A percentile compares a stretch with the other conserved stretches of the same genome.
These are phyloP conservation scores for Platanthera guangdongensis DNA, from an alignment of 106 monocot species.

Conservation along the genomic window DNA sequence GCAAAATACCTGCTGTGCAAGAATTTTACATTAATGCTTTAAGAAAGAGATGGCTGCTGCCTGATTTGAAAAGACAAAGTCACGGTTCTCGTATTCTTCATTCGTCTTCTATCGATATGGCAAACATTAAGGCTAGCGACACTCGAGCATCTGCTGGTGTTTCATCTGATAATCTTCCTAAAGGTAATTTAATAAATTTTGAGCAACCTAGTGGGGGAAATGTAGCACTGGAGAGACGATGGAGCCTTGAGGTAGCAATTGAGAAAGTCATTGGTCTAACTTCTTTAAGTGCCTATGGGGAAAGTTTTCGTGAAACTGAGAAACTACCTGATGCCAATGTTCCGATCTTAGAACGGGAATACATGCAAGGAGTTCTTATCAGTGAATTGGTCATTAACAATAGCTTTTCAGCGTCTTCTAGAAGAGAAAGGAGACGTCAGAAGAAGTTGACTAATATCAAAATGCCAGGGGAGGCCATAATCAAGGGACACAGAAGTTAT, in stretches of 20 bases:
- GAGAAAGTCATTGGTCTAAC: slow-evolving; percentile 72
- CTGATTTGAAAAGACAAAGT: slow-evolving; percentile 66
- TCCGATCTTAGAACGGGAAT: slow-evolving; percentile 64
- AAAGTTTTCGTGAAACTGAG: slow-evolving; percentile 33
- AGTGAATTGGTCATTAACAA: slow-evolving; percentile 50
- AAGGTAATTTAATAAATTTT: slow-evolving; percentile 39
- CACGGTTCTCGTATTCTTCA: slow-evolving; percentile 79
- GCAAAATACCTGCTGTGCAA: slow-evolving; percentile 59
- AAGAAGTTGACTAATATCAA: slow-evolving; percentile 44
- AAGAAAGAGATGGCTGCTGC: slow-evolving; percentile 64
- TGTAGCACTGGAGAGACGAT: slow-evolving; percentile 79
- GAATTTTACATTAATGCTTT: slow-evolving; percentile 75
- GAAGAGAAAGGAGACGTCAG: slow-evolving; percentile 37
- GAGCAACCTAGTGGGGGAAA: slow-evolving; percentile 44
- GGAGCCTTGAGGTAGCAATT: slow-evolving; percentile 98
- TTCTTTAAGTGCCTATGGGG: slow-evolving; percentile 15
- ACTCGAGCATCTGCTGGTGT: slow-evolving; percentile 23
- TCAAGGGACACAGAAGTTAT: slow-evolving; percentile 71
- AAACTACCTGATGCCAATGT: slow-evolving; percentile 28
- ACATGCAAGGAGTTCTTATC: slow-evolving; percentile 68
- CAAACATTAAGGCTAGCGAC: slow-evolving; percentile 47
- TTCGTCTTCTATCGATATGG: slow-evolving; percentile 76
- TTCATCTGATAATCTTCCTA: slow-evolving; percentile 23
- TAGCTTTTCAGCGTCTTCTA: slow-evolving; percentile 35
- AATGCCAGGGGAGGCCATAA: slow-evolving; percentile 59